Percentiles rank a stretch among this genome's conserved stretches.
phyloP scores from a whole-genome alignment of 129 eudicot genomes.

The Centella asiatica region DNA sequence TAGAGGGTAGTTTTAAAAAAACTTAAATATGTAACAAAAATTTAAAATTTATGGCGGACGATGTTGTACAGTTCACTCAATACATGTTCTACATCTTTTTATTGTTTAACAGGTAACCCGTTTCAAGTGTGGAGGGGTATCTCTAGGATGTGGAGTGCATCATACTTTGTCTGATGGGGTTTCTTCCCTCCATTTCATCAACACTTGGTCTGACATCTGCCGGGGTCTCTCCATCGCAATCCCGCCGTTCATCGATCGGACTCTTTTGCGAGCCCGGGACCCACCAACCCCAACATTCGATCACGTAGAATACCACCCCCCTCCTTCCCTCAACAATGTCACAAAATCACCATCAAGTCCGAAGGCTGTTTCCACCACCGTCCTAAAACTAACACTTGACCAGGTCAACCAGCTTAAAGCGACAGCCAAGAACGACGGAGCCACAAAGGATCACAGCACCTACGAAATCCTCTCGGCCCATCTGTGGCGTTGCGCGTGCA shows the following conservation, averaged over 20 bases:
- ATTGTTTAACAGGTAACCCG: conserved; percentile 31
- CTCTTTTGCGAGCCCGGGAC: conserved; percentile 43
- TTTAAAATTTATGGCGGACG: too few species aligned
- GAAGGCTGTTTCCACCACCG: conserved; percentile 29
- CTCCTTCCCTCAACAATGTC: conserved; percentile 30
- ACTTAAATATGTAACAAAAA: too few species aligned
- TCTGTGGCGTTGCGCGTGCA: conserved; percentile 56
- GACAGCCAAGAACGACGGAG: conserved; percentile 33
- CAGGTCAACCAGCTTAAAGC: conserved; percentile 44
- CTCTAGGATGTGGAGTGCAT: conserved; percentile 38
- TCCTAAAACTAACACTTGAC: conserved; percentile 43
- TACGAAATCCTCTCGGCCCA: conserved; percentile 54
- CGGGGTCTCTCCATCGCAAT: conserved; percentile 45
- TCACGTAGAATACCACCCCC: conserved; percentile 48
- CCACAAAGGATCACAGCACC: conserved; percentile 25
- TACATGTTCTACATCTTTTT: not conserved
- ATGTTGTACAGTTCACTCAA: too few species aligned
- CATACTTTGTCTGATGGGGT: conserved; percentile 47
- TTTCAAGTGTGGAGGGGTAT: conserved; percentile 56
- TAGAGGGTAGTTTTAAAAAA: too few species aligned
- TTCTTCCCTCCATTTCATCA: conserved; percentile 45
- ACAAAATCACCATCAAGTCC: conserved; percentile 9
- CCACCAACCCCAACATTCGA: conserved; percentile 47
- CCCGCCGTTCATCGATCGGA: conserved; percentile 70
- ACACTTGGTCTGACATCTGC: conserved; percentile 55